These are phyloP conservation scores for Jatropha curcas DNA, from an alignment of 345 rosid genomes.

Conservation along the genomic window DNA sequence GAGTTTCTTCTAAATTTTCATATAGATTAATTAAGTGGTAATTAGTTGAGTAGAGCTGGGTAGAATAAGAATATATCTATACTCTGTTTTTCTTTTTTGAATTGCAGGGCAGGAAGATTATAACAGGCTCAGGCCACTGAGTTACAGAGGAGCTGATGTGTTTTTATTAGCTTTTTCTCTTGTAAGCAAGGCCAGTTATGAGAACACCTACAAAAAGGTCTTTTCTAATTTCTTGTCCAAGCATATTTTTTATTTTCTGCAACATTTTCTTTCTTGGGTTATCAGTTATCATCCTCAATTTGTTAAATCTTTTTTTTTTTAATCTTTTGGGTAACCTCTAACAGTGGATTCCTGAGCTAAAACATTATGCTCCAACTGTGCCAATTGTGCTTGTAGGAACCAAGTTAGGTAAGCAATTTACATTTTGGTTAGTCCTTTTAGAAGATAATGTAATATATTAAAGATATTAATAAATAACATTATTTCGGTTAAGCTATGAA, in stretches of 20 bases:
- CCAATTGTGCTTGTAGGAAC: slow-evolving; percentile 83
- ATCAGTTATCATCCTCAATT: too few relatives aligned
- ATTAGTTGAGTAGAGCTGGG: background rate
- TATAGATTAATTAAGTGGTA: too few relatives aligned
- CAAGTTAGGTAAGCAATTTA: slow-evolving; percentile 65
- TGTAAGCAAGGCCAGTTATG: slow-evolving; percentile 77
- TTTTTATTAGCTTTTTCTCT: slow-evolving; percentile 79
- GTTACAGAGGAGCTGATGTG: slow-evolving; percentile 90
- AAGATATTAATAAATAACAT: too few relatives aligned
- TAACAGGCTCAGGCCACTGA: slow-evolving; percentile 73
- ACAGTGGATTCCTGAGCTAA: slow-evolving; percentile 81
- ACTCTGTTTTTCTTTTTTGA: background rate
- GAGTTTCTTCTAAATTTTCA: too few relatives aligned
- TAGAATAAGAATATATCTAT: background rate
- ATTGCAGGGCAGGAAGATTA: slow-evolving; percentile 80
- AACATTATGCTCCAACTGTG: slow-evolving; percentile 71
- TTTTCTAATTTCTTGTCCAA: background rate
- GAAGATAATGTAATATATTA: too few relatives aligned
- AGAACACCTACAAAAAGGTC: slow-evolving; percentile 75
- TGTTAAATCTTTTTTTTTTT: background rate
- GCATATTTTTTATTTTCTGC: background rate
- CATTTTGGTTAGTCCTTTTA: too few relatives aligned
- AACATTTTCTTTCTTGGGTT: background rate
- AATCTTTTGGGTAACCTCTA: background rate
- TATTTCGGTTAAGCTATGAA: too few relatives aligned